Evolutionary conservation across 108 stramenopile species (phyloP).

Genomic region (Stephanodiscus minutulus): DNA sequence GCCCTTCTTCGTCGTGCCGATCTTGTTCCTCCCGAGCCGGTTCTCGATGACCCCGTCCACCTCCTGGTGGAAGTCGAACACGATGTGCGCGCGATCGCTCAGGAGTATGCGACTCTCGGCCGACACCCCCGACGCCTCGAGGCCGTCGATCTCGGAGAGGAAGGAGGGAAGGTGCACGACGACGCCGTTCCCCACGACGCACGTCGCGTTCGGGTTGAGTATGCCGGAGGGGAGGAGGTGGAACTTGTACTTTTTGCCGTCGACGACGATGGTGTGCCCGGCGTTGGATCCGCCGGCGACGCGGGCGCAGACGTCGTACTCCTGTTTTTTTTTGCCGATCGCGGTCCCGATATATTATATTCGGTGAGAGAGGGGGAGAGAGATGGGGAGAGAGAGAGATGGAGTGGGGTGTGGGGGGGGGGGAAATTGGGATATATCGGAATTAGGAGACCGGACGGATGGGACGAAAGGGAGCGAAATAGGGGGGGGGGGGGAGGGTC

Average conservation of each 20-base stretch:
- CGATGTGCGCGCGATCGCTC: constrained; percentile 96
- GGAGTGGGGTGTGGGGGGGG: neutral
- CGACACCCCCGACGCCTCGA: constrained; percentile 74
- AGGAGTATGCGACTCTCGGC: constrained; percentile 89
- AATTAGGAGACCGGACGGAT: too few species aligned
- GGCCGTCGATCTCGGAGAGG: constrained; percentile 86
- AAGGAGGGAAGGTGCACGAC: constrained; percentile 96
- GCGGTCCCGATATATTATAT: too few species aligned
- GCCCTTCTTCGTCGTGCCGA: constrained; percentile 97
- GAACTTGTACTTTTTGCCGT: constrained; percentile 97
- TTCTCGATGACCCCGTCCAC: constrained; percentile 90
- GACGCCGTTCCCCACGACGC: constrained; percentile 98
- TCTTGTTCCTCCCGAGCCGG: constrained; percentile 86
- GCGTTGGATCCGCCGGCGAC: constrained; percentile 97
- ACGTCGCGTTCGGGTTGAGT: constrained; percentile 84
- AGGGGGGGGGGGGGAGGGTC: too few species aligned
- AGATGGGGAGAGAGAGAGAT: neutral
- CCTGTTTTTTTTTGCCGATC: too few species aligned
- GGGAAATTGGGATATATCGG: too few species aligned
- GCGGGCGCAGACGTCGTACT: constrained; percentile 97
- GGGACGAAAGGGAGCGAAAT: too few species aligned
- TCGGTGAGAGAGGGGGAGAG: too few species aligned
- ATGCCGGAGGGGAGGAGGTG: constrained; percentile 98
- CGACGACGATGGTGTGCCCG: constrained; percentile 96
- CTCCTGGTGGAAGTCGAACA: constrained; percentile 98